Evolutionary conservation across 768 basidiomycete species (phyloP), one percentile per base, ranked within the genome.

Genomic region (Termitomyces sp.): DNA sequence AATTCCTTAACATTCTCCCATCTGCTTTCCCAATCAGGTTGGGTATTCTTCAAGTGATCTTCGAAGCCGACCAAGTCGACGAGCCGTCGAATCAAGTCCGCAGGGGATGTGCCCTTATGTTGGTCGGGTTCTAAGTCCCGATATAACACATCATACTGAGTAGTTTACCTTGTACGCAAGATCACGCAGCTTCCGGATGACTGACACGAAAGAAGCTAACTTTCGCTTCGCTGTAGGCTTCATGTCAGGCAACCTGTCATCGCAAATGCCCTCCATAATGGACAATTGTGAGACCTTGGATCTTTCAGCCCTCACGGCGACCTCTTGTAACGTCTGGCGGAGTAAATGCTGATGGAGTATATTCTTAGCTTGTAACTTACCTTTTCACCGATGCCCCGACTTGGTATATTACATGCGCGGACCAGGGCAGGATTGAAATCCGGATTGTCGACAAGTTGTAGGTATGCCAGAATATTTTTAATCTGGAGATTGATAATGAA

Each of bases 1-100:
- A 96, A 74, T 71, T 94, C 92, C 63, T 88, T 79, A 1, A 94
- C 84, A 68, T 96, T 96, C 70, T 93, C 89, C 90, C 88, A 88
- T 39, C 90, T 75, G 39, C 79, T 81, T 41, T 88, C 85, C 75
- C 80, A 86, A 58, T 94, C 92, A n/a, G 77, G 77, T 51, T 90
- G 83, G 0, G 84, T 85, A 64, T 82, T 84, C 66, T 79, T 82
- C 41, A 94, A 73, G 65, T 92, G 79, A 12, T 79, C 81, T 64
- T 86, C 77, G 66, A 92, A 94, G 7, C 79, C 74, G 29, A 86
- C 79, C 51, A 83, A 66, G 5, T 82, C 76, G 3, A 89, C 61
- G 0, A 91, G 71, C 8, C 74, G 69, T 6, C 76, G 77, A 62
- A 94, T 83, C 41, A 94, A 74, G 28, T 84, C 80, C 0, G 82